Evolutionary conservation across 331 rosid species (phyloP).

Genomic region (Rhamnella rubrinervis): DNA sequence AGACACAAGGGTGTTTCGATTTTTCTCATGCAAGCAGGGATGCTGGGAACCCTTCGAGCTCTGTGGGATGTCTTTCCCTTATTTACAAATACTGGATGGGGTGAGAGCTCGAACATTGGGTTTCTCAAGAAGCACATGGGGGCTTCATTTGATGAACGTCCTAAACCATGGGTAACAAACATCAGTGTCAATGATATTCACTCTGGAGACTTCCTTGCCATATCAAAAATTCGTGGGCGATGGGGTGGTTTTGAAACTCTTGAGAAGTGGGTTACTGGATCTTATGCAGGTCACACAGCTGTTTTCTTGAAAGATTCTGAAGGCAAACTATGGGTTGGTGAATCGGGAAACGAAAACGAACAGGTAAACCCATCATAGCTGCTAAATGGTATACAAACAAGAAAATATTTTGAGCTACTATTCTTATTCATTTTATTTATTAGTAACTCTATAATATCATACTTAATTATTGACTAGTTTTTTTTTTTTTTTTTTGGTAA

Average conservation of each 20-base stretch:
- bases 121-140: slow-evolving; percentile 91
- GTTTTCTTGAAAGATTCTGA: slow-evolving; percentile 90
- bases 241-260: slow-evolving; percentile 99
- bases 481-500: too few relatives aligned
- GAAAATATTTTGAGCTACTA: background rate
- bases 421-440: background rate
- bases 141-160: slow-evolving; percentile 66
- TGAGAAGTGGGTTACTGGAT: slow-evolving; percentile 98
- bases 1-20: slow-evolving; percentile 77
- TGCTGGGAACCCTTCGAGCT: slow-evolving; percentile 83
- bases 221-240: slow-evolving; percentile 94
- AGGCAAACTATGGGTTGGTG: slow-evolving; percentile 96
- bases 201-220: slow-evolving; percentile 94
- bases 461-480: background rate
- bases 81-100: slow-evolving; percentile 87
- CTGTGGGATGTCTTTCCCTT: slow-evolving; percentile 85
- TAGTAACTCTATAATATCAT: background rate
- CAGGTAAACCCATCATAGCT: slow-evolving; percentile 44
- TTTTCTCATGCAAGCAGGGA: slow-evolving; percentile 93
- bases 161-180: slow-evolving; percentile 83
- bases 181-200: slow-evolving; percentile 73
- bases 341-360: slow-evolving; percentile 89
- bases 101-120: slow-evolving; percentile 71
- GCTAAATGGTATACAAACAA: background rate
- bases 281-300: slow-evolving; percentile 95